Percentiles rank a stretch among this genome's conserved stretches.
phyloP scores from a whole-genome alignment of 345 rosid species.

The Streptanthus diversifolius region DNA sequence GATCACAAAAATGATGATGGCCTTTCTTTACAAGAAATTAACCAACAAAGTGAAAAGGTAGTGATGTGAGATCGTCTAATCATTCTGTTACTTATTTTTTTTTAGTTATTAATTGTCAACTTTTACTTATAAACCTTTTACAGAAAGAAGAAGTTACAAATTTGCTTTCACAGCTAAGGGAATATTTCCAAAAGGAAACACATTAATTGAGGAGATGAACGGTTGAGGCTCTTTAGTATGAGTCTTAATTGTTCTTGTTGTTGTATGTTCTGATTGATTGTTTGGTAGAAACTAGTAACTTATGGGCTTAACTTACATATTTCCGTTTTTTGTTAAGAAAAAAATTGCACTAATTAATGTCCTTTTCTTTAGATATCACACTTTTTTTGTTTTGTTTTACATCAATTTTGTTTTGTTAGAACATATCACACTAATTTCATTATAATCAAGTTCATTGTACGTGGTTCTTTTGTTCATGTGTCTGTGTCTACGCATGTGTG shows the following conservation, averaged over 20 bases:
- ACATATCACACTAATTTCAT: neutral
- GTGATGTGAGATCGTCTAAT: neutral
- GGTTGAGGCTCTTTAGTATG: neutral
- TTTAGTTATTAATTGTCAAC: neutral
- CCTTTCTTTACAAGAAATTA: neutral
- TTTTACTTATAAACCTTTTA: neutral
- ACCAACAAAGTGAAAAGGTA: neutral
- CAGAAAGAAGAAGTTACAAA: neutral
- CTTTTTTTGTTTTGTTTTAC: neutral
- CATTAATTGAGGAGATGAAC: neutral
- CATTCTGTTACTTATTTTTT: neutral
- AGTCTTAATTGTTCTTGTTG: neutral
- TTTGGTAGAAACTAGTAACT: neutral
- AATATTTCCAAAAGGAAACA: neutral
- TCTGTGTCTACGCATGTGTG: neutral
- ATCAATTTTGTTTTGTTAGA: too few species aligned
- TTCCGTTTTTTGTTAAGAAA: too few species aligned
- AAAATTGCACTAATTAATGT: neutral
- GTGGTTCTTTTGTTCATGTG: neutral
- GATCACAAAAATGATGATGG: neutral
- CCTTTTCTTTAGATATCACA: neutral
- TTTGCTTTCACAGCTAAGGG: conserved; percentile 6
- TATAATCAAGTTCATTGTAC: neutral
- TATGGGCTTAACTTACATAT: neutral
- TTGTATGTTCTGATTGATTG: neutral